A percentile compares a stretch with the other conserved stretches of the same genome.
phyloP scores from a whole-genome alignment of 495 filamentous ascomycete species.

The Penicillium argentinense region DNA sequence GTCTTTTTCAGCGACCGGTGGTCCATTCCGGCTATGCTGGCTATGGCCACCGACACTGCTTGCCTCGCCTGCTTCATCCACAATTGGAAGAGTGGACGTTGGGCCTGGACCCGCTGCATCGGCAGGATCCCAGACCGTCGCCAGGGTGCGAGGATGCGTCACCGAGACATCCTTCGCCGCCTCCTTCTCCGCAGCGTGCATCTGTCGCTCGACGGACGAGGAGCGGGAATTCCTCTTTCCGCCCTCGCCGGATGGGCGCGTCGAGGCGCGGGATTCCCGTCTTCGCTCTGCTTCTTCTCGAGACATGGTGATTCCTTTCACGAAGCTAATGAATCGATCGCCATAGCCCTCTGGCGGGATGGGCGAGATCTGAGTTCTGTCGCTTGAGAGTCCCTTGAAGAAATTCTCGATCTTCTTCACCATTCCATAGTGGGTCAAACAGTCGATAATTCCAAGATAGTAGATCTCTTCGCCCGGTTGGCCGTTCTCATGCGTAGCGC shows the following conservation, averaged over 20 bases:
- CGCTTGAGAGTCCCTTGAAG: constrained; percentile 83
- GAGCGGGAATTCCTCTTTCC: constrained; percentile 37
- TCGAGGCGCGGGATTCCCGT: constrained; percentile 42
- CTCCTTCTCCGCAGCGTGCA: constrained; percentile 48
- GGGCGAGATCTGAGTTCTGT: constrained; percentile 84
- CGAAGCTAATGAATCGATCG: constrained; percentile 92
- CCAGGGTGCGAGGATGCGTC: constrained; percentile 52
- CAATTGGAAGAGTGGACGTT: constrained; percentile 77
- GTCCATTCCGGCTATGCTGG: constrained; percentile 37
- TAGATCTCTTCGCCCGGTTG: constrained; percentile 87
- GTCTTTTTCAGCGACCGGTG: constrained; percentile 47
- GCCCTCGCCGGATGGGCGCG: constrained; percentile 25
- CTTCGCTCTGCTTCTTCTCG: constrained; percentile 74
- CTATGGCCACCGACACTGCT: constrained; percentile 63
- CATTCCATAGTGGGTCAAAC: constrained; percentile 88
- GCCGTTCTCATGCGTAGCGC: constrained; percentile 90
- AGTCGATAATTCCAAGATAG: constrained; percentile 97
- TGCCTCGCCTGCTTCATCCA: constrained; percentile 87
- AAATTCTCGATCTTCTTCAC: constrained; percentile 89
- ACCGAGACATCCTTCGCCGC: constrained; percentile 57
- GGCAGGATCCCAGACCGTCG: constrained; percentile 50
- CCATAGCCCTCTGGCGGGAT: constrained; percentile 92
- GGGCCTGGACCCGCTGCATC: constrained; percentile 57
- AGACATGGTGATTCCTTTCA: constrained; percentile 85
- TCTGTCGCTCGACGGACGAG: constrained; percentile 47